A percentile compares a stretch with the other conserved stretches of the same genome.
phyloP scores from a whole-genome alignment of 805 yeast species.

The Scheffersomyces amazonensis region DNA sequence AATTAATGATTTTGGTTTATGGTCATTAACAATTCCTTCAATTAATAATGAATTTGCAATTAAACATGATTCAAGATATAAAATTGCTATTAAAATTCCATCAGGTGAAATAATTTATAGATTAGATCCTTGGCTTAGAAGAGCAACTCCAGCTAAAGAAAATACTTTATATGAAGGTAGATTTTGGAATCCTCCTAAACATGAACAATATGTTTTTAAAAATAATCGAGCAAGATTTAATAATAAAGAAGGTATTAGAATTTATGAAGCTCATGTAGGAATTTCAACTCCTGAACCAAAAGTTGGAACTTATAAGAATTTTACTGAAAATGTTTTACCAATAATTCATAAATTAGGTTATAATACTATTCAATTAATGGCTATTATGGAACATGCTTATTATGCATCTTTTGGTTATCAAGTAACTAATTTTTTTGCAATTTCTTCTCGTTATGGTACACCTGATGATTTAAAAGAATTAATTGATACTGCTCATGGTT shows the following conservation, averaged over 20 bases:
- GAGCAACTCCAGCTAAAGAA: conserved; percentile 74
- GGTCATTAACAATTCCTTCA: conserved; percentile 60
- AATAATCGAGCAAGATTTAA: conserved; percentile 57
- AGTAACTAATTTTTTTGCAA: conserved; percentile 87
- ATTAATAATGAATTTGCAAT: conserved; percentile 59
- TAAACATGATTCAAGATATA: conserved; percentile 77
- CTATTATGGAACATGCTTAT: conserved; percentile 98
- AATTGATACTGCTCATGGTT: conserved; percentile 85
- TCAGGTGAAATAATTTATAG: conserved; percentile 74
- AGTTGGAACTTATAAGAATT: conserved; percentile 82
- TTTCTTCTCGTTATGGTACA: conserved; percentile 86
- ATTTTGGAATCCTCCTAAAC: conserved; percentile 79
- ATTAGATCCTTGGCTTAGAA: conserved; percentile 82
- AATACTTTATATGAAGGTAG: conserved; percentile 71
- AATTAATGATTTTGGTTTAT: conserved; percentile 66
- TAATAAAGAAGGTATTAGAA: conserved; percentile 53
- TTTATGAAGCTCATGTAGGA: conserved; percentile 95
- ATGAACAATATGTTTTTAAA: conserved; percentile 53
- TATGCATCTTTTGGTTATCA: conserved; percentile 99
- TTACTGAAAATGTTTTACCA: conserved; percentile 79
- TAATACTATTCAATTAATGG: conserved; percentile 94
- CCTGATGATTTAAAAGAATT: conserved; percentile 93
- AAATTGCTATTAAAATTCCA: conserved; percentile 61
- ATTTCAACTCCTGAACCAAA: conserved; percentile 89
- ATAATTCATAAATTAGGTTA: conserved; percentile 81